Evolutionary conservation across 129 eudicot species (phyloP), one percentile per base, ranked within the genome.

Genomic region (Apium graveolens): DNA sequence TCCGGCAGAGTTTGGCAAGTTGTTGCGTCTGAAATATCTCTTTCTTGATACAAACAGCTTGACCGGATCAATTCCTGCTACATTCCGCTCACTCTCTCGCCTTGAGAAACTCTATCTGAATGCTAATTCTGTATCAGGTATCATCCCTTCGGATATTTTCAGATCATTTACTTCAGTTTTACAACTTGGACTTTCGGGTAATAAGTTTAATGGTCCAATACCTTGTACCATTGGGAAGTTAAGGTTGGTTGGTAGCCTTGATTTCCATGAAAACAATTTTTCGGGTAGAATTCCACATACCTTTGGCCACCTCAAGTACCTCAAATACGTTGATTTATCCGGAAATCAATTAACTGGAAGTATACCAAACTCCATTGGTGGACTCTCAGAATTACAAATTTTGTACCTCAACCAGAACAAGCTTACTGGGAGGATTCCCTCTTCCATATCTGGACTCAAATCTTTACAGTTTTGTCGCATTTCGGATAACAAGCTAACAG

Each of bases 1-100:
- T 77, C 98, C 98, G 11, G 83, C 89, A 39, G 92, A 91, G 81
- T 79, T 91, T 12, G 98, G 98, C 31, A 86, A 84, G 21, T 80
- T 93, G 31, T 73, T 90, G 21, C 81, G 74, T 27, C 85, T 93
- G 4, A 84, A 78, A 35, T 84, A 86, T 35, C 84, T 93, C 57
- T 88, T 85, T 81, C 96, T 93, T 74, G 83, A 91, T 81, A 34
- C 89, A 21, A 93, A 93, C 69, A 85, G 78, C 69, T 86, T 93
- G 70, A 79, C 85, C 0, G 97, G 97, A 27, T 27, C 84, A 10
- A 73, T 93, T 55, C 98, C 98, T 39, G 72, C 10, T 12, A 76
- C 89, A 3, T 82, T 93, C 62, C 55, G 76, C 14, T 14, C 26
- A 44, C 96, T 93, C 43, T 29, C 24, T 42, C 76, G 86, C n/a